Percentiles rank a stretch among this genome's conserved stretches.
These are phyloP conservation scores for Phialophora tarda DNA, from an alignment of 2,329 filamentous ascomycete genomes.

Conservation along the genomic window DNA sequence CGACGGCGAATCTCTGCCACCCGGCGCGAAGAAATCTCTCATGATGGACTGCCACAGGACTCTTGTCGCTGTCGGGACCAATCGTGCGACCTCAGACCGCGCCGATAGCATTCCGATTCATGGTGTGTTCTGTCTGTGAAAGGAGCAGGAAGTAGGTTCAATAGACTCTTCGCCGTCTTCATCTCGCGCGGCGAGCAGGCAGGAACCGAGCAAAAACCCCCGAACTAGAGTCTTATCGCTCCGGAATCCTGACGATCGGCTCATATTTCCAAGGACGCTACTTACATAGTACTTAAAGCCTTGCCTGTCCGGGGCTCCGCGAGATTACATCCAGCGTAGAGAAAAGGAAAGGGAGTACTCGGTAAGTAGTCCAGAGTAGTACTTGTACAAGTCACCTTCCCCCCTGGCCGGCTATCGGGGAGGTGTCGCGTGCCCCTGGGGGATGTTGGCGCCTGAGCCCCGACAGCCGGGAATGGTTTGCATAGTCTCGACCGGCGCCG, in stretches of 20 bases:
- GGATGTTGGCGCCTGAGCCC: background rate
- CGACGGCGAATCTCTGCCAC: too few species aligned
- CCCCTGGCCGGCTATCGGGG: background rate
- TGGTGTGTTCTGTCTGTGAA: background rate
- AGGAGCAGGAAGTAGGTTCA: background rate
- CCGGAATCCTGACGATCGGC: background rate
- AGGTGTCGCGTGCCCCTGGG: background rate
- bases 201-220: background rate
- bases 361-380: background rate
- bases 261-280: background rate
- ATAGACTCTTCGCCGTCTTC: background rate
- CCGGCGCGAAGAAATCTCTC: too few species aligned
- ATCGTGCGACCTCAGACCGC: too few species aligned
- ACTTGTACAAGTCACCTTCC: background rate
- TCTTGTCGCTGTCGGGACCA: too few species aligned
- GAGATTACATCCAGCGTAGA: background rate
- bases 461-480: background rate
- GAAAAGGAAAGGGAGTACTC: too few species aligned
- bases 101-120: background rate
- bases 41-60: too few species aligned
- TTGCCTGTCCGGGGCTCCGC: background rate
- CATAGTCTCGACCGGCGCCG: background rate
- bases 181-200: background rate
- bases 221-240: background rate
- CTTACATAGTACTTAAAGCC: background rate